Conservation (phyloP, 75 land plant genomes). For the Sequoia sempervirens region DNA sequence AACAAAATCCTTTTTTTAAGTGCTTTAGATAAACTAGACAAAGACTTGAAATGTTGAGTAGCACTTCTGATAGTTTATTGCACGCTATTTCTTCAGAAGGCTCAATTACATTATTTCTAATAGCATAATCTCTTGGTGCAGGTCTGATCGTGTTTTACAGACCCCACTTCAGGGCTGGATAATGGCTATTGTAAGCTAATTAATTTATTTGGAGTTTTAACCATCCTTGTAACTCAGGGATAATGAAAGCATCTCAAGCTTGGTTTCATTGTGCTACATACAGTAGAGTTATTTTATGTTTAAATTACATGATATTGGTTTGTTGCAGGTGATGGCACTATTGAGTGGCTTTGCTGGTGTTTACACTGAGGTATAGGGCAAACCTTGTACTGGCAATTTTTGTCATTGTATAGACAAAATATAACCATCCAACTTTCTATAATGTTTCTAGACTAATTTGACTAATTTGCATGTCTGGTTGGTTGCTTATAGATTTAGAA, state of each 20-base stretch:
- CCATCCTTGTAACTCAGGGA: neutral
- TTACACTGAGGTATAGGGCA: slow-evolving; percentile 43
- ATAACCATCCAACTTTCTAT: neutral
- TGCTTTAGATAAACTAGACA: too few species aligned
- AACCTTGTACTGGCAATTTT: neutral
- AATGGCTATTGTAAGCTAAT: slow-evolving; percentile 77
- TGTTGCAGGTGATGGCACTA: slow-evolving; percentile 78
- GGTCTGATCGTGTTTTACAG: slow-evolving; percentile 79
- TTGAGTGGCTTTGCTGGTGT: slow-evolving; percentile 94
- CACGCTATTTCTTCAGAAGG: neutral
- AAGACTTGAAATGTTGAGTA: too few species aligned
- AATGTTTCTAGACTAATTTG: too few species aligned
- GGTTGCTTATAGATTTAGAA: too few species aligned
- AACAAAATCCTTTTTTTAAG: too few species aligned
- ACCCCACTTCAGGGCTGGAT: slow-evolving; percentile 79
- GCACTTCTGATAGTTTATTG: too few species aligned
- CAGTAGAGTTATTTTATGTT: neutral
- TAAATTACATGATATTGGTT: neutral
- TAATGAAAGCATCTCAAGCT: neutral
- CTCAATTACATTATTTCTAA: neutral
- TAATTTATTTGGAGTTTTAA: neutral
- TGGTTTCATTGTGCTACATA: neutral
- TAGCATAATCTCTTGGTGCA: slow-evolving; percentile 16
- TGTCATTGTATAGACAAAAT: neutral
- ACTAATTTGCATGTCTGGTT: too few species aligned